Percentiles rank a stretch among this genome's conserved stretches.
These are phyloP conservation scores for Backusella luteola DNA, from an alignment of 192 early-diverging fungal genomes.

Conservation along the genomic window DNA sequence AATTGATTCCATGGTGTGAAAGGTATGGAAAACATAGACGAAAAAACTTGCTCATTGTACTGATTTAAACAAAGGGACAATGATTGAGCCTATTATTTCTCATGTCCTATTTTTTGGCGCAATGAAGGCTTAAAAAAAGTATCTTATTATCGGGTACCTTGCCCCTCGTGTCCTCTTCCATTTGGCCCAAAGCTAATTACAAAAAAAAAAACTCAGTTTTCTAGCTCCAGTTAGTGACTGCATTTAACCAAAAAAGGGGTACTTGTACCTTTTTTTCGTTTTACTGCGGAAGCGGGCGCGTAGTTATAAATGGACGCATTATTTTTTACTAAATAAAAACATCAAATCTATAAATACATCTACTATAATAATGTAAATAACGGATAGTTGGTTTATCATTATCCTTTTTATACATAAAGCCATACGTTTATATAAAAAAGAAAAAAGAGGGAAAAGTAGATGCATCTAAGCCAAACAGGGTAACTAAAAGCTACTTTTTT, in stretches of 20 bases:
- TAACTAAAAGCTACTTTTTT: constrained; percentile 1
- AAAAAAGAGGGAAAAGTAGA: background rate
- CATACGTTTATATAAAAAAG: background rate
- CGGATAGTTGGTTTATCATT: background rate
- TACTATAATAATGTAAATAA: background rate
- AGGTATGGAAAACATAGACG: background rate
- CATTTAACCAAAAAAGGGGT: background rate
- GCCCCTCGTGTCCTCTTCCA: no score
- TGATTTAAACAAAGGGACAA: background rate
- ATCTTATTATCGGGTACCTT: no score
- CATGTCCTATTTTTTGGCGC: background rate
- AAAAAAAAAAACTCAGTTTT: background rate
- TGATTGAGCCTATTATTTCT: background rate
- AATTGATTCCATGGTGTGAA: background rate
- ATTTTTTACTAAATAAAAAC: background rate
- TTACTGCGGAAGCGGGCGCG: background rate
- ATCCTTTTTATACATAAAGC: background rate
- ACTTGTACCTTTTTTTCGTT: background rate
- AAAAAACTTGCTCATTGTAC: background rate
- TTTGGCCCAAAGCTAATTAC: no score
- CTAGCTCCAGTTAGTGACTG: background rate
- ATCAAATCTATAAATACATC: background rate
- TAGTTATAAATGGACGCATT: background rate
- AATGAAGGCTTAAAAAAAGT: background rate
- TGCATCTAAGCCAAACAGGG: background rate